Conservation (phyloP, 2,329 filamentous ascomycete species). For the Pseudohalonectria lignicola region DNA sequence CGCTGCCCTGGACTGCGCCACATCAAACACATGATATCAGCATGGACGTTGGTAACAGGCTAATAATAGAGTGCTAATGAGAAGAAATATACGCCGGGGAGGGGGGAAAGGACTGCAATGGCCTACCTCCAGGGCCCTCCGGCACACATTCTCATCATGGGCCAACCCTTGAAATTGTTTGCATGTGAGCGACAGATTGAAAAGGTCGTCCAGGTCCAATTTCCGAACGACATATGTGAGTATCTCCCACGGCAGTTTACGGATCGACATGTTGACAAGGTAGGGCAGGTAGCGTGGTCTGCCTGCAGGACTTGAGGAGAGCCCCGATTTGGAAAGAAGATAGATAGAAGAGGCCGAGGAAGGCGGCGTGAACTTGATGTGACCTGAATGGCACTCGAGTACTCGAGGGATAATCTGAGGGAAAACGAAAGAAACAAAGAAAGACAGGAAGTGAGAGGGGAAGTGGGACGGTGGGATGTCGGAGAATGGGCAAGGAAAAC, state of each 20-base stretch:
- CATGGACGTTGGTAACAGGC: constrained; percentile 1
- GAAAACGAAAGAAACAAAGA: too few species aligned
- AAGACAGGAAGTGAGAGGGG: too few species aligned
- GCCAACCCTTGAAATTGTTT: constrained; percentile 38
- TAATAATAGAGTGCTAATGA: too few species aligned
- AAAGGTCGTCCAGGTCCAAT: constrained; percentile 46
- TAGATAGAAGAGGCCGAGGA: not conserved
- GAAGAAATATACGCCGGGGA: not conserved
- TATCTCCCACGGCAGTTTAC: constrained; percentile 51
- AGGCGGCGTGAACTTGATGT: too few species aligned
- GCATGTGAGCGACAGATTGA: constrained; percentile 42
- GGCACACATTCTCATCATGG: constrained; percentile 43
- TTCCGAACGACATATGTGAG: constrained; percentile 43
- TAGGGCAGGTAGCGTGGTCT: not conserved
- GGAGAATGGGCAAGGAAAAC: too few species aligned
- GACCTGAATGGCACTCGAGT: too few species aligned
- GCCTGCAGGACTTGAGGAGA: too few species aligned
- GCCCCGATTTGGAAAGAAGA: not conserved
- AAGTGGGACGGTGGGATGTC: too few species aligned
- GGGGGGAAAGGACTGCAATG: not conserved
- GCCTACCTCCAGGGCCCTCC: constrained; percentile 43
- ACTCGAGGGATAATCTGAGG: too few species aligned
- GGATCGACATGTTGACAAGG: constrained; percentile 15
- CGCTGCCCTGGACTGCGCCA: constrained; percentile 19
- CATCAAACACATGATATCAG: too few species aligned